Conservation (phyloP, 1,284 basidiomycete genomes). For the Fomitopsis pinicola region DNA sequence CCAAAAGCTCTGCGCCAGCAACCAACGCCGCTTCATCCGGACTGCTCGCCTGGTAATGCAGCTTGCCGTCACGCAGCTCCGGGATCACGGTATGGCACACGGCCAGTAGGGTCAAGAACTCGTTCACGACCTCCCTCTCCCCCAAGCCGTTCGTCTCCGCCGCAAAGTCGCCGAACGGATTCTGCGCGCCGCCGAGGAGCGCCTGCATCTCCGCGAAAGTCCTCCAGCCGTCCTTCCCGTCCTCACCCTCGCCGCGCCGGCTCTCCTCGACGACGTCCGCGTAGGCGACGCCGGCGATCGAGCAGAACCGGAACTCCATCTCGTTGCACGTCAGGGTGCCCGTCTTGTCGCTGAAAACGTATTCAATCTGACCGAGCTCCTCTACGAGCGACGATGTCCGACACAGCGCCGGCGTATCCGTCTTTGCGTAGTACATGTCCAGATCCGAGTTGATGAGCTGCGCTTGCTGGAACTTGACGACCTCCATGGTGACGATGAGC, state of each 20-base stretch:
- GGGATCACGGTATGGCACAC: conserved; percentile 99
- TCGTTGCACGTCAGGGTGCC: conserved; percentile 96
- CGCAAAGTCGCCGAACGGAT: conserved; percentile 51
- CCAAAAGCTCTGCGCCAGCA: conserved; percentile 87
- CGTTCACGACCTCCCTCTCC: conserved; percentile 54
- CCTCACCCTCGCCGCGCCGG: conserved; percentile 60
- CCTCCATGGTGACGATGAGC: conserved; percentile 98
- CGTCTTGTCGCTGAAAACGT: conserved; percentile 98
- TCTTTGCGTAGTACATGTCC: conserved; percentile 93
- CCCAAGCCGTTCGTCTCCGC: conserved; percentile 40
- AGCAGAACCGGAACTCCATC: conserved; percentile 96
- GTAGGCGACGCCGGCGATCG: conserved; percentile 86
- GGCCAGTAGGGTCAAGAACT: conserved; percentile 89
- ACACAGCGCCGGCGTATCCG: conserved; percentile 95
- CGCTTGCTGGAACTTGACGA: conserved; percentile 98
- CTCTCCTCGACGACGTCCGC: conserved; percentile 86
- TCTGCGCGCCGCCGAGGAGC: conserved; percentile 42
- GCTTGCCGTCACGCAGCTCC: conserved; percentile 84
- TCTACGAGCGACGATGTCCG: conserved; percentile 97
- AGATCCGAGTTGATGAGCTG: conserved; percentile 96
- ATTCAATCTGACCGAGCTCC: conserved; percentile 98
- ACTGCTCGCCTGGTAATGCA: conserved; percentile 93
- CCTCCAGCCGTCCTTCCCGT: conserved; percentile 67
- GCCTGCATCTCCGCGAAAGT: conserved; percentile 73
- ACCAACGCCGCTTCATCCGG: conserved; percentile 98